phyloP scores from a whole-genome alignment of 345 rosid genomes.

The Sonneratia alba region DNA sequence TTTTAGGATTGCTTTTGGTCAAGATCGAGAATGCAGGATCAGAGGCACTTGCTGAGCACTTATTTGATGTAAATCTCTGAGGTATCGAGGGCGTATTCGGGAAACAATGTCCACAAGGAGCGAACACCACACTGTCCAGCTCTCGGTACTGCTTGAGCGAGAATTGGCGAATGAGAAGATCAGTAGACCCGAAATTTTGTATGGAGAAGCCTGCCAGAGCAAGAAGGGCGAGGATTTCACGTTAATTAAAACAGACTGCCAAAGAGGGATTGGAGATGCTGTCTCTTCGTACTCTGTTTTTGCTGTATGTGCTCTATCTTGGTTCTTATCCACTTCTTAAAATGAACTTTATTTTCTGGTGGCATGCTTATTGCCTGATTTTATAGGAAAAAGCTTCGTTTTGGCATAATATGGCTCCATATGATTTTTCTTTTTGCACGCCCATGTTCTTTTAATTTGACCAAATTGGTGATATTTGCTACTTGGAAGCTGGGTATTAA shows the following conservation, averaged over 20 bases:
- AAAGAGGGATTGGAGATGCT: slow-evolving; percentile 71
- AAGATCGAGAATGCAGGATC: background rate
- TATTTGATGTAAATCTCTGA: background rate
- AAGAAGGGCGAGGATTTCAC: slow-evolving; percentile 96
- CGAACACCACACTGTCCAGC: slow-evolving; percentile 83
- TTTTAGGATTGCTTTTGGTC: background rate
- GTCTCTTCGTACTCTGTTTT: slow-evolving; percentile 70
- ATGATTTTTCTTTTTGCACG: background rate
- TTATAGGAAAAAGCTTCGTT: too few species aligned
- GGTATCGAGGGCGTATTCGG: background rate
- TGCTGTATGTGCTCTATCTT: slow-evolving; percentile 39
- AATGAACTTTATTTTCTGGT: too few species aligned
- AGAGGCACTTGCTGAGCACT: slow-evolving; percentile 3
- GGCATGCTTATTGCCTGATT: too few species aligned
- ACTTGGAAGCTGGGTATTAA: background rate
- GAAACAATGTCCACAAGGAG: slow-evolving; percentile 41
- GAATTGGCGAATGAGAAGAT: slow-evolving; percentile 78
- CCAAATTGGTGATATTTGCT: background rate
- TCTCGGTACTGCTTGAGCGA: slow-evolving; percentile 74
- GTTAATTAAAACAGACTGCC: slow-evolving; percentile 69
- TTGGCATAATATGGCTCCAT: background rate
- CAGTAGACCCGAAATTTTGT: slow-evolving; percentile 64
- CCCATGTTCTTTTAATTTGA: background rate
- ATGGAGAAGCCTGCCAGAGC: slow-evolving; percentile 83
- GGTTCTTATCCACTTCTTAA: background rate